Evolutionary conservation across 495 filamentous ascomycete genomes (phyloP).

Genomic region (Hamigera avellanea): DNA sequence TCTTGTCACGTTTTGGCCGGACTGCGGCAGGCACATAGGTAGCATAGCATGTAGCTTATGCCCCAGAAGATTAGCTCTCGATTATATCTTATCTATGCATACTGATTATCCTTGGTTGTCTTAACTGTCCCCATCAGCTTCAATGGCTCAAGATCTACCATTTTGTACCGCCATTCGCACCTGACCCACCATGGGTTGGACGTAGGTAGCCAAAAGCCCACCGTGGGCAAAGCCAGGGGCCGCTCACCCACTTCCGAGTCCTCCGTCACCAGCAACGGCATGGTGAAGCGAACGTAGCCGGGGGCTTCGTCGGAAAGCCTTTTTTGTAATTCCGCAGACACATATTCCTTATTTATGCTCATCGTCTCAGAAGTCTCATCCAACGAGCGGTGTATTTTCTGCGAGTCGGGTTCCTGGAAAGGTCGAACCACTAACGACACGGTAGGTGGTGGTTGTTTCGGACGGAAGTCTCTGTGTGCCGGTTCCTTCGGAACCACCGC

Average conservation of each 20-base stretch:
- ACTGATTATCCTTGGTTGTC: too few species aligned
- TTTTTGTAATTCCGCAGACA: background rate
- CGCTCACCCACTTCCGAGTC: constrained; percentile 4
- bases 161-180: constrained; percentile 38
- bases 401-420: constrained; percentile 36
- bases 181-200: constrained; percentile 8
- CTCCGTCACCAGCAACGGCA: constrained; percentile 21
- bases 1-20: constrained; percentile 7
- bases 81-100: too few species aligned
- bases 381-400: constrained; percentile 7
- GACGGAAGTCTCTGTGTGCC: too few species aligned
- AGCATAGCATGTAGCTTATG: too few species aligned
- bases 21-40: too few species aligned
- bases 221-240: constrained; percentile 21
- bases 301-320: constrained; percentile 15
- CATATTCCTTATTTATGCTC: background rate
- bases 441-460: too few species aligned
- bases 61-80: too few species aligned
- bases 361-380: background rate
- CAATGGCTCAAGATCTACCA: constrained; percentile 24
- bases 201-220: constrained; percentile 10
- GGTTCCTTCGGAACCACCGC: constrained; percentile 2
- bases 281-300: constrained; percentile 22
- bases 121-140: constrained; percentile 20
- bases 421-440: constrained; percentile 35